Evolutionary conservation across 495 filamentous ascomycete species (phyloP).

Genomic region (Hamigera avellanea): DNA sequence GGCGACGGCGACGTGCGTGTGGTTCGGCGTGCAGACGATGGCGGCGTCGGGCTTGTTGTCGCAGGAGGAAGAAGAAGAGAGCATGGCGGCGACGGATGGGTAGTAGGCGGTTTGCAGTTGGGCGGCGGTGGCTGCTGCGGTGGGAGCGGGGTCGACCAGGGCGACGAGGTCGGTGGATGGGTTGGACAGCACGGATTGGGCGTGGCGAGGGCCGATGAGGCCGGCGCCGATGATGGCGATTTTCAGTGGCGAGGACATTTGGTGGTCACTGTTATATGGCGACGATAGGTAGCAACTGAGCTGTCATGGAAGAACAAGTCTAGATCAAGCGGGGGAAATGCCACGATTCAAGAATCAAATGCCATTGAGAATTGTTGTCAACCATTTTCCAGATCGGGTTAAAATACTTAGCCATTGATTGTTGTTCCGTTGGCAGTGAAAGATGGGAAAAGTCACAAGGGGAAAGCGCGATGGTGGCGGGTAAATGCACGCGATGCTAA

Average conservation of each 20-base stretch:
- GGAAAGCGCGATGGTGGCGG: no score
- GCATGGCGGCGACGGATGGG: constrained; percentile 26
- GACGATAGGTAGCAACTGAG: no score
- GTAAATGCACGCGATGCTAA: no score
- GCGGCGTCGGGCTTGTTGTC: constrained; percentile 35
- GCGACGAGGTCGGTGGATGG: constrained; percentile 33
- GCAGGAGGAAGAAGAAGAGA: constrained; percentile 23
- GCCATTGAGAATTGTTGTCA: no score
- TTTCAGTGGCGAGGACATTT: constrained; percentile 15
- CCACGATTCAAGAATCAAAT: no score
- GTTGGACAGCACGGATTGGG: constrained; percentile 35
- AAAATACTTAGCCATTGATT: no score
- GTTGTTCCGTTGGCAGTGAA: no score
- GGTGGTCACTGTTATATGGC: no score
- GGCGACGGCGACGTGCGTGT: constrained; percentile 41
- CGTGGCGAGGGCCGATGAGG: constrained; percentile 48
- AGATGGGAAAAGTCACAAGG: no score
- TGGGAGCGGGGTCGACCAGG: constrained; percentile 38
- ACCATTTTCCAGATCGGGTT: no score
- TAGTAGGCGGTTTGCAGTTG: constrained; percentile 20
- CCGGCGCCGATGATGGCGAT: constrained; percentile 45
- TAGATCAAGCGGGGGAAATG: no score
- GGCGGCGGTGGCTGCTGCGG: constrained; percentile 14
- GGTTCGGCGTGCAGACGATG: constrained; percentile 49
- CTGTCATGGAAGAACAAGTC: no score